Conservation (phyloP, 176 grass and related monocot genomes). For the Aegilops sharonensis region DNA sequence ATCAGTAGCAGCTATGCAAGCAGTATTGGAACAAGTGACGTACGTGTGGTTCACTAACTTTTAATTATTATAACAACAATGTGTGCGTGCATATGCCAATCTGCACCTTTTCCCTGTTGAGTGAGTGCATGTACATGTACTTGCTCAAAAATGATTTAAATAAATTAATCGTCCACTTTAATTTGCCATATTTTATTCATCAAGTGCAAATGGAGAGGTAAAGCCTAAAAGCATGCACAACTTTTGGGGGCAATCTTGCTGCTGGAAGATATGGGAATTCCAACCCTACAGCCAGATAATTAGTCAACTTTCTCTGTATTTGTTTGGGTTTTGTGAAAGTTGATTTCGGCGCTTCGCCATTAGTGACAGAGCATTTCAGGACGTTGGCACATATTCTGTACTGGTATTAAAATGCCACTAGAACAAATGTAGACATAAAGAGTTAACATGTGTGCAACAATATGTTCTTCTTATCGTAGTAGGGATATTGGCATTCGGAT, state of each 20-base stretch:
- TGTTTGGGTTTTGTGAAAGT: background rate
- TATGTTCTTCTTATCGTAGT: background rate
- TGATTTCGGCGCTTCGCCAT: slow-evolving; percentile 27
- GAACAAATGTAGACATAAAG: background rate
- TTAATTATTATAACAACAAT: background rate
- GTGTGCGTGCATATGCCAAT: slow-evolving; percentile 25
- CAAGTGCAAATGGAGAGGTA: slow-evolving; percentile 27
- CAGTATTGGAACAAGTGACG: slow-evolving; percentile 21
- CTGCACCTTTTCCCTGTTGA: slow-evolving; percentile 24
- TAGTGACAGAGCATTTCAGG: background rate
- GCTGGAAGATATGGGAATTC: slow-evolving; percentile 14
- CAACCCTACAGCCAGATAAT: slow-evolving; percentile 1
- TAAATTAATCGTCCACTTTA: background rate
- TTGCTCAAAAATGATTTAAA: background rate
- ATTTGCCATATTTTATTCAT: slow-evolving; percentile 15
- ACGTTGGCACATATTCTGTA: slow-evolving; percentile 33
- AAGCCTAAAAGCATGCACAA: slow-evolving; percentile 27
- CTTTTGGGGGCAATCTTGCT: slow-evolving; percentile 4
- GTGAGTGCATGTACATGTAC: background rate
- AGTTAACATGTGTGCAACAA: slow-evolving; percentile 25
- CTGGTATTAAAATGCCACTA: slow-evolving; percentile 17
- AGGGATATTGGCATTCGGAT: background rate
- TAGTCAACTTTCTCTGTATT: slow-evolving; percentile 28
- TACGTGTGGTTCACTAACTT: slow-evolving; percentile 20
- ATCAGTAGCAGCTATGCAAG: background rate